Evolutionary conservation across 371 early-diverging fungal genomes (phyloP), one percentile per base, ranked within the genome.

Genomic region (Fennellomyces sp.): DNA sequence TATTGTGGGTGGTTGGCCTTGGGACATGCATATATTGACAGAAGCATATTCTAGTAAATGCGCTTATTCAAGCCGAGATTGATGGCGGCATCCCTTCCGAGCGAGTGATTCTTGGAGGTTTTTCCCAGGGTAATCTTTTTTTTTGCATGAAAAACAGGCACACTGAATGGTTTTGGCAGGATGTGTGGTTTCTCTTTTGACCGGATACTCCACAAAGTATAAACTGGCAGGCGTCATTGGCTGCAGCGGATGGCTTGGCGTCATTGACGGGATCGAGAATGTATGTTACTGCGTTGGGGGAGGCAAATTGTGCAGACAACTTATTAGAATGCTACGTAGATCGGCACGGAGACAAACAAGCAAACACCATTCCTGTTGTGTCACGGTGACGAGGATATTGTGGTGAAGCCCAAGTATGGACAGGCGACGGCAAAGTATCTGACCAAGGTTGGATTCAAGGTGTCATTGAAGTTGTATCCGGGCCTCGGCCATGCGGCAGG

Each of bases 41-140:
- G n/a, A n/a, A n/a, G n/a, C n/a, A n/a, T n/a, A n/a, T n/a, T n/a
- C n/a, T n/a, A n/a, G 90, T 94, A 52, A 85, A 85, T 65, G 64
- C 80, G 38, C 69, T 96, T 38, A 81, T 97, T 27, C 79, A 84
- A 3, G 70, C 82, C 10, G 97, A 97, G 72, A 78, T 94, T 11
- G 90, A 90, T 31, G 62, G 61, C 30, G 93, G 94, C 8, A 94
- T 94, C 52, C 86, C 93, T 1, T 74, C 94, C 13, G 80, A 90
- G 51, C 82, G 95, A 13, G 97, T 98, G 52, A 87, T 96, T 26
- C 56, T 98, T 21, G 96, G 96, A 35, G 98, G 97, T 0, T 98
- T 98, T 74, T 95, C 95, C 21, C 98, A 98, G 79, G 98, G 95
- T 63, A 76, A 17, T 10, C 49, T 54, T 30, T n/a, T 23, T 31